Conservation (phyloP, 768 basidiomycete species). For the Leccinum fibrillosum region DNA sequence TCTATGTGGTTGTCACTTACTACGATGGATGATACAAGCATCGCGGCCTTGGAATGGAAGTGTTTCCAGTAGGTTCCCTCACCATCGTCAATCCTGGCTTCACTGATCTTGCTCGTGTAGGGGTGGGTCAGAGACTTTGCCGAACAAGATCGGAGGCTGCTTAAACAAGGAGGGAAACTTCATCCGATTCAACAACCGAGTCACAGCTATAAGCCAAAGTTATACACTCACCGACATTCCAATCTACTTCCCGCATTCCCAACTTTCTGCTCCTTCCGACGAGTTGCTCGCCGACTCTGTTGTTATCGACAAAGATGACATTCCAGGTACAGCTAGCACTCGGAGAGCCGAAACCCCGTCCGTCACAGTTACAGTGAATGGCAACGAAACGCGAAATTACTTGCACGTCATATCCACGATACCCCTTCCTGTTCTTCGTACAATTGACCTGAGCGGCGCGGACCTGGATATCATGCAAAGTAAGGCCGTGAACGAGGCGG, state of each 20-base stretch:
- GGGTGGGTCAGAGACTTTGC: constrained; percentile 2
- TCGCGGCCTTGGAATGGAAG: constrained; percentile 2
- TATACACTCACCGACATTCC: neutral
- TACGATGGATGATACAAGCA: neutral
- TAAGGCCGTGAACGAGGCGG: constrained; percentile 1
- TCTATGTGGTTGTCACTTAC: neutral
- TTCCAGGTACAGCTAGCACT: neutral
- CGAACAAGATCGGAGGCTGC: constrained; percentile 1
- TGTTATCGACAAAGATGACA: neutral
- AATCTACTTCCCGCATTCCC: neutral
- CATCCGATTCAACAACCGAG: neutral
- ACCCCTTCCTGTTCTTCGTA: constrained; percentile 5
- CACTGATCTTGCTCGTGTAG: neutral
- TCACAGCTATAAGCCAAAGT: constrained; percentile 4
- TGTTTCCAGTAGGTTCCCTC: constrained; percentile 7
- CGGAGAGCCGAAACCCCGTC: neutral
- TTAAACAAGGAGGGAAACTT: neutral
- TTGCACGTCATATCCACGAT: constrained; percentile 10
- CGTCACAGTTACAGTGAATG: constrained; percentile 9
- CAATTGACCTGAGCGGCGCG: constrained; percentile 3
- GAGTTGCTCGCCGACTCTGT: neutral
- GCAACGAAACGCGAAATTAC: constrained; percentile 4
- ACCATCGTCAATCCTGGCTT: neutral
- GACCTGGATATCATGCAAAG: constrained; percentile 6
- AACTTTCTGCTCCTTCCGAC: neutral